A percentile compares a stretch with the other conserved stretches of the same genome.
Evolutionary conservation across 2,329 filamentous ascomycete genomes (phyloP).

Genomic region (Colletotrichum spinosum): DNA sequence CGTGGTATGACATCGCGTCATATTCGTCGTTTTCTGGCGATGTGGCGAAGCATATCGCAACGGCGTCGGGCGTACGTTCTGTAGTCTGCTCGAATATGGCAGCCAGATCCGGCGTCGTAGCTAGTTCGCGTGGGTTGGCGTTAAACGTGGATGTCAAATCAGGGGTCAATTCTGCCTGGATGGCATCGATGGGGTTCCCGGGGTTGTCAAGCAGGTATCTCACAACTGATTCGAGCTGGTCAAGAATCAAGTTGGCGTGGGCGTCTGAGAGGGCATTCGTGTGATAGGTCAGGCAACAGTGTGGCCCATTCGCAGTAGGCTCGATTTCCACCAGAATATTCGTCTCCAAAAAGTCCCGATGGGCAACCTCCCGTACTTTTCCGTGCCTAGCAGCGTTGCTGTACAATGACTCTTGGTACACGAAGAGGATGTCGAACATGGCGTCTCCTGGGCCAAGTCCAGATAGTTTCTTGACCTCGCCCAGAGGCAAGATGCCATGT

Average conservation of each 20-base stretch:
- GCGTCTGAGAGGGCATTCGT: conserved; percentile 60
- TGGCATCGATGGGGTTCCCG: conserved; percentile 2
- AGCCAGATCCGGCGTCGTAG: conserved; percentile 58
- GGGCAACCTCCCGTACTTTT: conserved; percentile 65
- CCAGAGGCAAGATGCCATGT: conserved; percentile 72
- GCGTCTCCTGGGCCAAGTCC: conserved; percentile 64
- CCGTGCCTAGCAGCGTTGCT: conserved; percentile 41
- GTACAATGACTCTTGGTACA: conserved; percentile 83
- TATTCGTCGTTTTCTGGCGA: conserved; percentile 53
- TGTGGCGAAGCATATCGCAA: conserved; percentile 74
- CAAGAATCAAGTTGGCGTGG: conserved; percentile 67
- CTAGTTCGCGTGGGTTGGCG: conserved; percentile 45
- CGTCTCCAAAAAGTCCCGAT: conserved; percentile 81
- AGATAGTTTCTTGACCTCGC: conserved; percentile 74
- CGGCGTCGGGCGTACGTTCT: conserved; percentile 57
- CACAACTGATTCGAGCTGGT: conserved; percentile 70
- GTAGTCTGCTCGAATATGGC: conserved; percentile 67
- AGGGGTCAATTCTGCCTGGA: conserved; percentile 55
- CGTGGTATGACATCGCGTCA: conserved; percentile 68
- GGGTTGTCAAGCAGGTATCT: conserved; percentile 41
- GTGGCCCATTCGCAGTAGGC: conserved; percentile 60
- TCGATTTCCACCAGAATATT: conserved; percentile 81
- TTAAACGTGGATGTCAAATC: conserved; percentile 65
- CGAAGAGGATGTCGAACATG: conserved; percentile 83
- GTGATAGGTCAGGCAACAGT: conserved; percentile 61